Base-by-base conservation (phyloP, 495 filamentous ascomycete genomes). In the Copromyces sp. region DNA sequence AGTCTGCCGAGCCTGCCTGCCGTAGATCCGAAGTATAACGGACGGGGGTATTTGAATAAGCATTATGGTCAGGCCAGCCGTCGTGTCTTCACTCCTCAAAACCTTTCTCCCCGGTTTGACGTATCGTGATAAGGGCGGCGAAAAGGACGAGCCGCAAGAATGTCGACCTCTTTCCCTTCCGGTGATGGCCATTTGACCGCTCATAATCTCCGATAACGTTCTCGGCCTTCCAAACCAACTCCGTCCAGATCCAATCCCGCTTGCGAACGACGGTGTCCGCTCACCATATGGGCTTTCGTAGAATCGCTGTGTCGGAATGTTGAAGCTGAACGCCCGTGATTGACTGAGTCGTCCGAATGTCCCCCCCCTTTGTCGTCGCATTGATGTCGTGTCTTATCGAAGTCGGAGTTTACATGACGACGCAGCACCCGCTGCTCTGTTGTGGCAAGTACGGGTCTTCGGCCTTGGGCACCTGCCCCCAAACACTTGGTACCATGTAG, bases 361-460 rank as follows among this genome's bases (percentile, higher is more conserved):
- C 70, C 42, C 65, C 32, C 70, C 44, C n/a, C 65, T 38, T 32
- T 65, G 29, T 71, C 44, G 42, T 12, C 42, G 16, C 16, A 68
- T 71, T 39, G 42, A 20, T 35, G 42, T 20, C 35, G 17, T 35
- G n/a, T 8, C 38, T 65, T 65, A 8, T 65, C 29, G 6, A 24
- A 20, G 44, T 9, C 44, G 53, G 16, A 16, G 32, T 68, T 69
- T 92, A 97, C 94, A 97, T 97, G 79, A 98, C 90, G 73, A 91
- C 87, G 84, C 96, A 99, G 89, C 95, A 99, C 75, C 92, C 90
- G 79, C 88, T 91, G 77, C 86, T 91, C 80, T 95, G 93, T 84
- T 94, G 95, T 73, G 94, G 94, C 73, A 95, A 94, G 80, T 99
- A 98, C 47, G 95, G 95, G 83, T 99, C 96, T 78, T 98, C 95